These are phyloP conservation scores for Fusarium sp. DNA, from an alignment of 2,329 filamentous ascomycete genomes.

Conservation along the genomic window DNA sequence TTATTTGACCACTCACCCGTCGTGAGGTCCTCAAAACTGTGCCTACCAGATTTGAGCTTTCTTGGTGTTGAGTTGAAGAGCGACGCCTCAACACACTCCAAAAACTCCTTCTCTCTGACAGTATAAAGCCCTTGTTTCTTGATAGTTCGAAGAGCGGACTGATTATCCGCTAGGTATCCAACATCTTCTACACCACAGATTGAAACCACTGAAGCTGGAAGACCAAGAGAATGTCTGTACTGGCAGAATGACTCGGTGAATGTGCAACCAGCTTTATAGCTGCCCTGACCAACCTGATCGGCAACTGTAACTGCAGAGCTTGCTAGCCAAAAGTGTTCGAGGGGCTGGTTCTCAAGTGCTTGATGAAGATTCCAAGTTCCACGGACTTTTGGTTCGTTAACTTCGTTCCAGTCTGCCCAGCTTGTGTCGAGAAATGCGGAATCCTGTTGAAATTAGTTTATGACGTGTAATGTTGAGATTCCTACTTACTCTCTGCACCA, in stretches of 20 bases:
- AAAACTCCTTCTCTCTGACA: constrained; percentile 4
- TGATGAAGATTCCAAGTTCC: constrained; percentile 51
- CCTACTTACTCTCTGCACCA: constrained; percentile 41
- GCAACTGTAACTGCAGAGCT: constrained; percentile 7
- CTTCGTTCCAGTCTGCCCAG: constrained; percentile 41
- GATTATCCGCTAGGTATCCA: constrained; percentile 25
- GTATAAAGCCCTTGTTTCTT: no score
- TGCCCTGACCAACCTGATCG: constrained; percentile 21
- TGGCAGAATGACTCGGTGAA: constrained; percentile 30
- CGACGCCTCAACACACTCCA: constrained; percentile 10
- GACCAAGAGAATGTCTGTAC: constrained; percentile 10
- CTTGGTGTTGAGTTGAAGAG: background rate
- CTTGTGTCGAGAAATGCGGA: constrained; percentile 46
- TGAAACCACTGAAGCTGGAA: constrained; percentile 15
- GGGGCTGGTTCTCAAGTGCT: background rate
- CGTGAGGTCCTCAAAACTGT: background rate
- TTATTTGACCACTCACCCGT: background rate
- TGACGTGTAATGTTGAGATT: no score
- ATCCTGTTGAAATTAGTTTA: no score
- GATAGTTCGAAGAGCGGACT: background rate
- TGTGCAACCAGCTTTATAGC: constrained; percentile 19
- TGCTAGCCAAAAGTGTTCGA: constrained; percentile 54
- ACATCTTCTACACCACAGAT: constrained; percentile 20
- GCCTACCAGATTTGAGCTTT: background rate
- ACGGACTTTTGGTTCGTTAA: constrained; percentile 50